phyloP scores from a whole-genome alignment of 2,329 filamentous ascomycete species.

The Alternaria sp. region DNA sequence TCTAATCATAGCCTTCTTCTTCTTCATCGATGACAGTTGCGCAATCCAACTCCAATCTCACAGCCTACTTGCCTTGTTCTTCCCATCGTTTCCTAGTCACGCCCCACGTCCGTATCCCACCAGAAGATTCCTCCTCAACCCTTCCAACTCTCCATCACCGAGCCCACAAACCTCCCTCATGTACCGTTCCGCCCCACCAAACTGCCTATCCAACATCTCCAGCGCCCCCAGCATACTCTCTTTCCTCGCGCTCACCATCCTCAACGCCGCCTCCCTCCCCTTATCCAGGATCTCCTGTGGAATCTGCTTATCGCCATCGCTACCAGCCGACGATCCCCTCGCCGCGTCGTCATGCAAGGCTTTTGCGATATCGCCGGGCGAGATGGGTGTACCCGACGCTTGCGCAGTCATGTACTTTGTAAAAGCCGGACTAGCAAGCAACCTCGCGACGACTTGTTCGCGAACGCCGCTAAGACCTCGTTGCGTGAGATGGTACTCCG shows the following conservation, averaged over 20 bases:
- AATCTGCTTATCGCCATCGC: constrained; percentile 38
- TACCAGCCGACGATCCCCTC: constrained; percentile 41
- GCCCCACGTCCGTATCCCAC: background rate
- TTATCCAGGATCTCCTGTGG: constrained; percentile 31
- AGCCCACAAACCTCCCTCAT: constrained; percentile 67
- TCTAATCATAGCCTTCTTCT: too few relatives aligned
- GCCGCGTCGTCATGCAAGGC: constrained; percentile 46
- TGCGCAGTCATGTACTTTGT: constrained; percentile 33
- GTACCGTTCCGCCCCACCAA: constrained; percentile 72
- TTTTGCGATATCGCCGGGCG: constrained; percentile 61
- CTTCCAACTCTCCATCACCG: constrained; percentile 63
- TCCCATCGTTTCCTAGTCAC: background rate
- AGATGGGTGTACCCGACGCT: constrained; percentile 32
- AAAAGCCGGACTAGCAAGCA: constrained; percentile 53
- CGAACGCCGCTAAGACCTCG: constrained; percentile 61
- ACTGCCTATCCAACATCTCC: constrained; percentile 65
- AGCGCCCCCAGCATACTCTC: constrained; percentile 63
- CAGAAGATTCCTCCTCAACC: constrained; percentile 50
- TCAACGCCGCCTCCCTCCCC: constrained; percentile 39
- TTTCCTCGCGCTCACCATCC: constrained; percentile 52
- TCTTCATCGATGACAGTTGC: too few relatives aligned
- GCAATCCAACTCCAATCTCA: too few relatives aligned
- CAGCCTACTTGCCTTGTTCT: too few relatives aligned
- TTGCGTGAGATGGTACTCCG: constrained; percentile 75
- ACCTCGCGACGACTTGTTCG: constrained; percentile 58